Base-by-base conservation (phyloP, 2,329 filamentous ascomycete genomes). In the Alternaria sp. region DNA sequence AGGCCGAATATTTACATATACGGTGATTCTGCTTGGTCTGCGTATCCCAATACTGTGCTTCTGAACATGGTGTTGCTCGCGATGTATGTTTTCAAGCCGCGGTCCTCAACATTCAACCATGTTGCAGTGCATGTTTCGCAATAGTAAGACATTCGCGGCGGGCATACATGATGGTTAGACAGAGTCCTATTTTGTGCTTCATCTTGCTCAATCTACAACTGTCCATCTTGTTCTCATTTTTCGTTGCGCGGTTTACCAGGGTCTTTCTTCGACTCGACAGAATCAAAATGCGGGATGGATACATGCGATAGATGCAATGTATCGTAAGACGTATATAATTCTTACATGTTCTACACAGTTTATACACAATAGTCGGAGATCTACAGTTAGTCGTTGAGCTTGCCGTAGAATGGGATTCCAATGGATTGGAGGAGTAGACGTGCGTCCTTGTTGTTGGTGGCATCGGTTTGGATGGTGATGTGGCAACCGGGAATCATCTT, bases 401-500 rank as follows among this genome's bases (percentile, higher is more conserved):
- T 92, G 74, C 93, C 93, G 73, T 92, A 88, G 80, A 97, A 97
- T 0, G 94, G 94, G 66, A 96, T 82, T 30, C 92, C 92, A 64
- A 94, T 82, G 12, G 90, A 84, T 72, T 87, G 87, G 60, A 94
- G 84, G 57, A 97, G 85, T 63, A 97, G 82, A 71, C 92, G 88
- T 8, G 92, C 94, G 74, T 97, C 94, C 73, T 90, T 89, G 80
- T 97, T 93, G 26, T 91, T 95, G 25, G 86, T 93, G 45, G 93
- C 94, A 26, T 91, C 91, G 1, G 94, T 97, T 80, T 96, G 90
- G 59, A 97, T 86, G 61, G 90, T 91, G 71, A 97, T 88, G 74
- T 96, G 88, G 78, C 90, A 92, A 78, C 94, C 94, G 15, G 94
- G 92, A 71, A 97, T 91, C 90, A 96, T 90, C 82, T 87, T 88